Percentiles rank a stretch among this genome's conserved stretches.
Conservation (phyloP, 768 basidiomycete species). For the Suillus occidentalis region DNA sequence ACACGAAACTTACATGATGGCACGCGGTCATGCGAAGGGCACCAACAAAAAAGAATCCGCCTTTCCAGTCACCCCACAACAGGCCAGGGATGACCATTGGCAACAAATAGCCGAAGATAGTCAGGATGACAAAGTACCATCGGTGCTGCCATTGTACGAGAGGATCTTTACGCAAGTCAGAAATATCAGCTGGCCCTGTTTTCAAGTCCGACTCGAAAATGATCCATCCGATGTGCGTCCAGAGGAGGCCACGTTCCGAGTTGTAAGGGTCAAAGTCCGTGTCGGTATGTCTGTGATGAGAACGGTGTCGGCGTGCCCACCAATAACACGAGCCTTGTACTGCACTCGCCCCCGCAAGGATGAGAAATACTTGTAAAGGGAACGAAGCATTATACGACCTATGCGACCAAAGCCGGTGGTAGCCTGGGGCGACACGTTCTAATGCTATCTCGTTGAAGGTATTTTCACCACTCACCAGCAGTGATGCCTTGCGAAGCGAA, state of each 20-base stretch:
- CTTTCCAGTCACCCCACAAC: constrained; percentile 73
- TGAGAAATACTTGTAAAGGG: constrained; percentile 69
- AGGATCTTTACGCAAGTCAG: constrained; percentile 67
- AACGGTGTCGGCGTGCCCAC: constrained; percentile 85
- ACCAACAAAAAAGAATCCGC: constrained; percentile 77
- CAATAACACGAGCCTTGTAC: constrained; percentile 86
- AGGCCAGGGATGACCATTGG: constrained; percentile 70
- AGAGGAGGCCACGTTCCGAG: constrained; percentile 72
- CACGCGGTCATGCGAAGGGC: constrained; percentile 70
- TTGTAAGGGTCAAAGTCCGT: constrained; percentile 86
- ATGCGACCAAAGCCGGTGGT: constrained; percentile 87
- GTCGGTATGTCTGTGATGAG: constrained; percentile 84
- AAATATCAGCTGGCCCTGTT: constrained; percentile 70
- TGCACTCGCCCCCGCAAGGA: constrained; percentile 76
- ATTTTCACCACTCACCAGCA: constrained; percentile 36
- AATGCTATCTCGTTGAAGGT: constrained; percentile 1
- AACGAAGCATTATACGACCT: constrained; percentile 75
- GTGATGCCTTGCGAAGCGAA: constrained; percentile 44
- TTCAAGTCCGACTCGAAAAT: constrained; percentile 70
- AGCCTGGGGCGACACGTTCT: constrained; percentile 42
- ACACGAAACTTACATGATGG: constrained; percentile 64
- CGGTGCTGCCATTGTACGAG: constrained; percentile 80
- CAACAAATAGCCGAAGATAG: constrained; percentile 69
- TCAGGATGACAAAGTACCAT: constrained; percentile 62
- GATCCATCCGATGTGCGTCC: constrained; percentile 87